phyloP scores from a whole-genome alignment of 208 protist genomes.

The Crithidia sp. region DNA sequence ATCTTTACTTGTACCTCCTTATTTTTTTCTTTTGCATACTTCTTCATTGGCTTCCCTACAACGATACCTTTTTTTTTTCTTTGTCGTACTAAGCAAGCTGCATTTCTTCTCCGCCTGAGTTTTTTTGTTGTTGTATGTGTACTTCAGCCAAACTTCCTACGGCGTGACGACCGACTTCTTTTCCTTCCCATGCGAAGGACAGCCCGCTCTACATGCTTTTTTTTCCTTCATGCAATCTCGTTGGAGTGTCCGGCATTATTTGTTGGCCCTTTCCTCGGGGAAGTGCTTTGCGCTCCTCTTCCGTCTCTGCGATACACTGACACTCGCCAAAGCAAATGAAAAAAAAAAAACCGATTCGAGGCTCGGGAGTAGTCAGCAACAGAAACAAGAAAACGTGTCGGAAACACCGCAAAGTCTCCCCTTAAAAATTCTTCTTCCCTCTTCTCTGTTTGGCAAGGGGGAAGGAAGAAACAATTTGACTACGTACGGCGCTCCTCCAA shows the following conservation, averaged over 20 bases:
- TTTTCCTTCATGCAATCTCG: too few relatives aligned
- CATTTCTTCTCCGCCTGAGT: neutral
- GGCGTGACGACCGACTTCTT: neutral
- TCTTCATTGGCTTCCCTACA: slow-evolving; percentile 26
- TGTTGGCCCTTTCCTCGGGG: too few relatives aligned
- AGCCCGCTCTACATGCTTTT: neutral
- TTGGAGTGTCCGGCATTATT: too few relatives aligned
- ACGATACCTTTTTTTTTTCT: slow-evolving; percentile 25
- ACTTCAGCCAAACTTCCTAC: too few relatives aligned
- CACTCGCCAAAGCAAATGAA: neutral
- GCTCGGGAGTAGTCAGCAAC: neutral
- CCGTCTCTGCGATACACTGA: too few relatives aligned
- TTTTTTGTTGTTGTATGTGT: neutral
- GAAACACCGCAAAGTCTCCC: neutral
- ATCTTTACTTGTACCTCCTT: slow-evolving; percentile 13
- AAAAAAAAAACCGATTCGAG: slow-evolving; percentile 5
- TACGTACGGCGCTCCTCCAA: too few relatives aligned
- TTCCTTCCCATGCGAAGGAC: neutral
- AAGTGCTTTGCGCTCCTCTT: too few relatives aligned
- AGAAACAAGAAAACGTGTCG: neutral
- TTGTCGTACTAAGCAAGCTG: neutral
- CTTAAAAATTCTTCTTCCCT: too few relatives aligned
- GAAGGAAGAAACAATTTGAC: too few relatives aligned
- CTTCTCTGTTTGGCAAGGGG: too few relatives aligned
- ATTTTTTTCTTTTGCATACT: slow-evolving; percentile 17